Evolutionary conservation across 2,329 filamentous ascomycete species (phyloP), one percentile per base, ranked within the genome.

Genomic region (Botryotinia calthae): DNA sequence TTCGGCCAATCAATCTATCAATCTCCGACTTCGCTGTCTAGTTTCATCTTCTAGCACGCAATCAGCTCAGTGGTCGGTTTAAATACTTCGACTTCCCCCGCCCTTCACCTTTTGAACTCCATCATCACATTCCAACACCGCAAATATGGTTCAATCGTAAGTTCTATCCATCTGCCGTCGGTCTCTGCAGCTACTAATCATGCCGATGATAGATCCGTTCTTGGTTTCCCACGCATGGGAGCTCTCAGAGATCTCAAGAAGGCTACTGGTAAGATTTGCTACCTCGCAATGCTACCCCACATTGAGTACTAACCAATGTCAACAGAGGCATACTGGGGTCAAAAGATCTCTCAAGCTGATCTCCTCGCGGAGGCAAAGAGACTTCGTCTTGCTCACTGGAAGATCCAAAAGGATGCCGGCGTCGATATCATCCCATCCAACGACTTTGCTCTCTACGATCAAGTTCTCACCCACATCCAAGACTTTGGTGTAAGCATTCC

Each of bases 181-280:
- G 59, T 61, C 48, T 46, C n/a, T 71, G 48, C 46, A 73, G 61
- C 73, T 77, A 71, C 76, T 73, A 25, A 62, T 34, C 56, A 64
- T 73, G 25, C 72, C n/a, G 51, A 34, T 16, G 1, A 74, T 69
- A 81, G 80, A 77, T 78, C 96, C 79, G 89, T 99, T 84, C 92
- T 99, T 84, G 96, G 96, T 87, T 99, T 99, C 90, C 96, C 96
- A 84, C 95, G 96, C 83, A 98, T 98, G 93, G 96, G 96, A 86
- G 93, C 89, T 82, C 93, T 97, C 86, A 94, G 96, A 91, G 96
- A 99, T 89, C 91, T 99, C 84, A 99, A 99, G 92, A 99, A 99
- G 91, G 96, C 96, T 82, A 99, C 95, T 79, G 72, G 72, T 73
- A 66, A 64, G 67, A 58, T 71, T 70, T 63, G 25, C 6, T 10